A percentile compares a stretch with the other conserved stretches of the same genome.
These are phyloP conservation scores for Polychaeton citri DNA, from an alignment of 2,329 filamentous ascomycete genomes.

Conservation along the genomic window DNA sequence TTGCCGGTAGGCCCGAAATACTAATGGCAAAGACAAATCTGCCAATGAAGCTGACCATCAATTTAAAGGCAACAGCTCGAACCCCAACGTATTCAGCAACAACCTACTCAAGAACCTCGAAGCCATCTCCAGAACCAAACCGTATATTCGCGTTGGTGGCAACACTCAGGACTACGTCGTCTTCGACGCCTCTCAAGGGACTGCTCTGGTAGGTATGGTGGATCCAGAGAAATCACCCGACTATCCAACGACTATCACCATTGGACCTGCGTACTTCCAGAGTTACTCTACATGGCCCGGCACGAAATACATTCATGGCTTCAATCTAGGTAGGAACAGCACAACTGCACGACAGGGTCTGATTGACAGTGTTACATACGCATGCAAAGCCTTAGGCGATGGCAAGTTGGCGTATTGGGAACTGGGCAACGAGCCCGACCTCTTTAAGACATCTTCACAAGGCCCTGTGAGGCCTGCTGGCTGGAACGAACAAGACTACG, in stretches of 20 bases:
- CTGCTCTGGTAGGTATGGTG: conserved; percentile 40
- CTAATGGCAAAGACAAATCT: conserved; percentile 10
- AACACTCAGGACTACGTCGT: conserved; percentile 54
- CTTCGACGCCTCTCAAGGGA: conserved; percentile 40
- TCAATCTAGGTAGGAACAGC: no score
- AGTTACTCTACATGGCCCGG: conserved; percentile 49
- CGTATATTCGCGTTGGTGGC: conserved; percentile 50
- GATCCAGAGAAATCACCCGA: conserved; percentile 39
- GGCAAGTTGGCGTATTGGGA: conserved; percentile 45
- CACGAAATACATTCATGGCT: no score
- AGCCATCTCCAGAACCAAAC: conserved; percentile 41
- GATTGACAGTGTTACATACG: conserved; percentile 41
- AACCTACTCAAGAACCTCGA: conserved; percentile 46
- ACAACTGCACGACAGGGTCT: no score
- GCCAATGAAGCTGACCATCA: conserved; percentile 15
- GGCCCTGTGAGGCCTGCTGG: conserved; percentile 36
- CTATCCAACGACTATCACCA: conserved; percentile 47
- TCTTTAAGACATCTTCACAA: conserved; percentile 41
- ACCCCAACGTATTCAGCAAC: conserved; percentile 47
- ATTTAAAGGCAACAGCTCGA: conserved; percentile 40
- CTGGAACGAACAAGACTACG: conserved; percentile 39
- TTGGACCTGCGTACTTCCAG: conserved; percentile 50
- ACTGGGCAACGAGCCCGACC: conserved; percentile 52
- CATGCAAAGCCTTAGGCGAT: conserved; percentile 41
- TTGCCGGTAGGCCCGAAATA: no score